phyloP scores from a whole-genome alignment of 306 rosid species.

The Quercus engelmannii region DNA sequence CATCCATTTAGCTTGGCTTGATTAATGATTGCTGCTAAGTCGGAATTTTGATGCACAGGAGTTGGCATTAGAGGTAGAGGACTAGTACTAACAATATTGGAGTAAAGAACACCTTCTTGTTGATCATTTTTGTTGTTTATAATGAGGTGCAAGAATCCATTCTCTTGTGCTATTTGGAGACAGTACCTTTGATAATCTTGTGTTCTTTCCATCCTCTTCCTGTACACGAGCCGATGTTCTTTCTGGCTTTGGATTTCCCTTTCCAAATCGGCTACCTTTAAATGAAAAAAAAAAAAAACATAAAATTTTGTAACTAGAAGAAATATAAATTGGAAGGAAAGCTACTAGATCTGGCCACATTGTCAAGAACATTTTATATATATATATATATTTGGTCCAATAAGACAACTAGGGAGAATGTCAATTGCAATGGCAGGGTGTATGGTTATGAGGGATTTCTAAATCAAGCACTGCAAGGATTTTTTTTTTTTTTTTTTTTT shows the following conservation, averaged over 20 bases:
- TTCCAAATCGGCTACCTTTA: slow-evolving; percentile 58
- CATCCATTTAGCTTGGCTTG: slow-evolving; percentile 64
- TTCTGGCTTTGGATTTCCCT: slow-evolving; percentile 55
- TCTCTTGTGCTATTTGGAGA: slow-evolving; percentile 75
- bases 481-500: not conserved
- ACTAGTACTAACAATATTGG: slow-evolving; percentile 9
- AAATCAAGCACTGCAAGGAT: not conserved
- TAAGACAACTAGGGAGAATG: too few species aligned
- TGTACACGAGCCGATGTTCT: slow-evolving; percentile 34
- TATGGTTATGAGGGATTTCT: too few species aligned
- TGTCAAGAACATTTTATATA: not conserved
- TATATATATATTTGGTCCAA: too few species aligned
- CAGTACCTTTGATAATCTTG: slow-evolving; percentile 64
- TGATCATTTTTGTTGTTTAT: slow-evolving; percentile 13
- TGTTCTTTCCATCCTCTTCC: slow-evolving; percentile 40
- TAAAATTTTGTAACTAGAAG: not conserved
- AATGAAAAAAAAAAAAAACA: not conserved
- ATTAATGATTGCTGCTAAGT: slow-evolving; percentile 30
- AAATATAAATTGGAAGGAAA: not conserved
- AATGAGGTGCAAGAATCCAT: slow-evolving; percentile 56
- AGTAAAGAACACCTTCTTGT: not conserved
- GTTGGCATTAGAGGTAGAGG: slow-evolving; percentile 29
- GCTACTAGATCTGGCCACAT: not conserved
- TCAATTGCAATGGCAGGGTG: too few species aligned
- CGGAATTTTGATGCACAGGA: slow-evolving; percentile 24